phyloP scores from a whole-genome alignment of 257 asterid species.

The Leptodermis oblonga region DNA sequence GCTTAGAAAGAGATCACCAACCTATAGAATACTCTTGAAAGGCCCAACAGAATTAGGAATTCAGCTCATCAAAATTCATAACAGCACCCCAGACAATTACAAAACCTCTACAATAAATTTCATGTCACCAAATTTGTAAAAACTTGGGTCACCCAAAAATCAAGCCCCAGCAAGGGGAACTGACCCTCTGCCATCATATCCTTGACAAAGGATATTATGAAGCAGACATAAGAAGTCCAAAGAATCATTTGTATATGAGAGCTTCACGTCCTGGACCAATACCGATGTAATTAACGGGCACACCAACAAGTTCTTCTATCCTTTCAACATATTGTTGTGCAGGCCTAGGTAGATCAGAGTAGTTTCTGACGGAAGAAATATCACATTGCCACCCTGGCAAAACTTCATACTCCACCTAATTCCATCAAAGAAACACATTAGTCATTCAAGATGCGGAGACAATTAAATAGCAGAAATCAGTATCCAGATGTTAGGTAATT shows the following conservation, averaged over 20 bases:
- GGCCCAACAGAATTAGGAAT: neutral
- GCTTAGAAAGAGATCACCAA: neutral
- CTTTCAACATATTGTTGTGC: conserved; percentile 76
- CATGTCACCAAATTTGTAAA: conserved; percentile 10
- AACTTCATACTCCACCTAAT: conserved; percentile 80
- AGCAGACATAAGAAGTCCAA: conserved; percentile 1
- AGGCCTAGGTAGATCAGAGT: conserved; percentile 80
- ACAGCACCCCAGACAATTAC: conserved; percentile 1
- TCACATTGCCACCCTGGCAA: conserved; percentile 87
- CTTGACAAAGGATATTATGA: conserved; percentile 1
- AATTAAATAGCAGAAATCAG: neutral
- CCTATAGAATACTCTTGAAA: neutral
- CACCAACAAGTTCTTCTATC: conserved; percentile 86
- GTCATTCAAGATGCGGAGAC: neutral
- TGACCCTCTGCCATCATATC: conserved; percentile 11
- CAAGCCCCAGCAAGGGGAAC: conserved; percentile 21
- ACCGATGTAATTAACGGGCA: conserved; percentile 89
- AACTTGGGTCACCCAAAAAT: conserved; percentile 12
- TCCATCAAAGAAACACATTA: conserved; percentile 1
- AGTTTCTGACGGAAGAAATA: conserved; percentile 71
- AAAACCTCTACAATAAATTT: neutral
- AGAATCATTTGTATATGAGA: conserved; percentile 71
- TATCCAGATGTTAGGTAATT: neutral
- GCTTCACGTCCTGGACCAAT: conserved; percentile 97
- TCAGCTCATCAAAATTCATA: neutral